These are phyloP conservation scores for Polyplosphaeria fusca DNA, from an alignment of 495 filamentous ascomycete species.

Conservation along the genomic window DNA sequence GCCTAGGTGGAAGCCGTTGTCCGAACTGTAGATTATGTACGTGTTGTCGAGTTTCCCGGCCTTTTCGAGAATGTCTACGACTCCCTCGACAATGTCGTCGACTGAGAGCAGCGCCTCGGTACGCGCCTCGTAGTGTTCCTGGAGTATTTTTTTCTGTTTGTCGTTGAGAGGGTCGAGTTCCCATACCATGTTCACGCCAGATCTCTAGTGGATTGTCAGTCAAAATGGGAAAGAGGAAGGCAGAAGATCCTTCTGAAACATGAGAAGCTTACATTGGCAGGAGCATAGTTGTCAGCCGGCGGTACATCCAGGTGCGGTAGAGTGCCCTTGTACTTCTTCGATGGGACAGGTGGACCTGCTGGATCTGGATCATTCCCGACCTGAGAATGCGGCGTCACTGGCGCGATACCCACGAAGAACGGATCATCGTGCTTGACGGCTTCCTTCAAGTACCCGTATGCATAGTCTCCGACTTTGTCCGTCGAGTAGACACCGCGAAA, in stretches of 20 bases:
- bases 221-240: too few species aligned
- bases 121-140: background rate
- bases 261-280: background rate
- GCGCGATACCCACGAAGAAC: constrained; percentile 7
- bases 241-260: too few species aligned
- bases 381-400: constrained; percentile 7
- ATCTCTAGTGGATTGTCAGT: background rate
- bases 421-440: constrained; percentile 4
- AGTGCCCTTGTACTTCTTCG: constrained; percentile 1
- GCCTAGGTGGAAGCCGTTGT: constrained; percentile 24
- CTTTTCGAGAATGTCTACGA: constrained; percentile 15
- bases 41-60: constrained; percentile 16
- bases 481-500: background rate
- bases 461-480: background rate
- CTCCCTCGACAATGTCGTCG: constrained; percentile 15
- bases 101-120: constrained; percentile 11
- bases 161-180: background rate
- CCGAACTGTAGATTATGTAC: constrained; percentile 16
- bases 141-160: background rate
- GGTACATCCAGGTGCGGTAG: background rate
- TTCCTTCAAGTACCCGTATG: background rate
- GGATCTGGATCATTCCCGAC: background rate
- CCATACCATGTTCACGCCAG: constrained; percentile 3
- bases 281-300: background rate
- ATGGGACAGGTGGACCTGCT: background rate